Evolutionary conservation across 345 rosid genomes (phyloP), one percentile per base, ranked within the genome.

Genomic region (Heritiera fomes): DNA sequence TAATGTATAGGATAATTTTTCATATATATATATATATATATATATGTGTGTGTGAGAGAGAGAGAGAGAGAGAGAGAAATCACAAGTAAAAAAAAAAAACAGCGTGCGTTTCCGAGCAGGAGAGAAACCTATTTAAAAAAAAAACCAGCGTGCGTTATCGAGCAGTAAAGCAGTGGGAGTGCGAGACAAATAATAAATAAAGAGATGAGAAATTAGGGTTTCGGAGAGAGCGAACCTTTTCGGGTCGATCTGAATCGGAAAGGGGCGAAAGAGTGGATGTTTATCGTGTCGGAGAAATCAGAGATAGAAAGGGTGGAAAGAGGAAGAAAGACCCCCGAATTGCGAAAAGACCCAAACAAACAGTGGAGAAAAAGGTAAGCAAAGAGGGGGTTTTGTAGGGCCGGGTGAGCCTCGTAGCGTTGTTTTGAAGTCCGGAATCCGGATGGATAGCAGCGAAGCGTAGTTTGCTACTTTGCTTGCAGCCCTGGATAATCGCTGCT

Each of bases 321-420:
- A 56, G 7, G 58, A 40, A 18, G 28, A 63, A 40, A 10, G 30
- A 3, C 45, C 62, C 62, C 62, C 63, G 34, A 28, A 60, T 9
- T 14, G 15, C 7, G 15, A 23, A 47, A 71, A 71, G n/a, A 13
- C 75, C 7, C 55, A 40, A 67, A 6, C 40, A 32, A 41, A 41
- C 6, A 1, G 38, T 1, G 38, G 8, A 8, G 28, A 9, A 0
- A 0, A 73, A 41, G 11, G 1, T 6, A 28, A 41, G 56, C 17
- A 32, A 58, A 45, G 0, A 18, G 43, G 66, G 20, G 1, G 28
- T 78, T 50, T 41, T 4, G 40, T 70, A 17, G 58, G 58, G 68
- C 23, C 67, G 47, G 53, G 46, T 46, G 40, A 46, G n/a, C 73
- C 67, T 71, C 82, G 77, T 82, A 75, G 85, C 85, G 80, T 76